phyloP scores from a whole-genome alignment of 148 eudicot genomes.

The Rhododendron kiyosumense region DNA sequence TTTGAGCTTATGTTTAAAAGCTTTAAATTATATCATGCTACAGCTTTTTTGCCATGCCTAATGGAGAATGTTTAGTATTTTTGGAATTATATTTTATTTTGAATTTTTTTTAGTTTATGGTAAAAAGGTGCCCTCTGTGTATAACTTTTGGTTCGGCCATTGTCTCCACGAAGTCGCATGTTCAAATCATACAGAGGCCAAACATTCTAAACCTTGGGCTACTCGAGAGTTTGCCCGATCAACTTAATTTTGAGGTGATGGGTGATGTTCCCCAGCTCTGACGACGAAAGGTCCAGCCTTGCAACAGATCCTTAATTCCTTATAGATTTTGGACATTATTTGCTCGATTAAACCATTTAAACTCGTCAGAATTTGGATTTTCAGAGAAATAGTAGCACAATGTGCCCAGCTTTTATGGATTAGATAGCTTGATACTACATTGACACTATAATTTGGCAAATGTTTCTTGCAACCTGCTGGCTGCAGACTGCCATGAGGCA shows the following conservation, averaged over 20 bases:
- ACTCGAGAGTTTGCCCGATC: not conserved
- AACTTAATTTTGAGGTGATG: not conserved
- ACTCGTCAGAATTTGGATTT: not conserved
- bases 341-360: not conserved
- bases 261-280: not conserved
- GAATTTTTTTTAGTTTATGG: no score
- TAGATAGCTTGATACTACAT: not conserved
- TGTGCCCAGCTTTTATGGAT: not conserved
- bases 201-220: no score
- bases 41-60: no score
- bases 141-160: no score
- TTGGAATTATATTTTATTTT: no score
- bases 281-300: not conserved
- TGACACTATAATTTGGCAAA: not conserved
- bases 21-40: no score
- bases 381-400: not conserved
- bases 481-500: not conserved
- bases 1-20: not conserved
- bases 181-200: no score
- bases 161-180: no score
- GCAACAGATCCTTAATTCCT: no score
- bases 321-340: not conserved
- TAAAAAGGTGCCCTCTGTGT: no score
- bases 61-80: no score
- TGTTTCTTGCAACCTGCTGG: not conserved